Evolutionary conservation across 2,329 filamentous ascomycete genomes (phyloP).

Genomic region (Macroventuria anomochaeta): DNA sequence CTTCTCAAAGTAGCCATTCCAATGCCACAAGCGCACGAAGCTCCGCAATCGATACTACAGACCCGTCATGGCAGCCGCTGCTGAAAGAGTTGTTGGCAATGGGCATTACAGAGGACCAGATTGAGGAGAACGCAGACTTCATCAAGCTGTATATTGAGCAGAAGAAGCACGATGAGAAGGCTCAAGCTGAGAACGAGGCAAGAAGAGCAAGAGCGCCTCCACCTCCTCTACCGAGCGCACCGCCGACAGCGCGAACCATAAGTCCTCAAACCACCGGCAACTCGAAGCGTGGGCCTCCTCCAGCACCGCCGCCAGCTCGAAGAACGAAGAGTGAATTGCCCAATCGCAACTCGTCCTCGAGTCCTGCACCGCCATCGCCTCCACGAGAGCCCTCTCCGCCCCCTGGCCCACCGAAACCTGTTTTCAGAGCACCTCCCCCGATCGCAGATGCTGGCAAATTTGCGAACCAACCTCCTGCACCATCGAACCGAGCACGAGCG

Average conservation of each 20-base stretch:
- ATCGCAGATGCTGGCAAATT: slow-evolving; percentile 89
- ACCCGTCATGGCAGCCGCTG: slow-evolving; percentile 67
- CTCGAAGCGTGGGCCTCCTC: slow-evolving; percentile 67
- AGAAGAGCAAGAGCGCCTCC: slow-evolving; percentile 64
- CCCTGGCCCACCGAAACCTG: slow-evolving; percentile 63
- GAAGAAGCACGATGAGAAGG: slow-evolving; percentile 61
- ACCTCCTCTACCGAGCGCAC: slow-evolving; percentile 63
- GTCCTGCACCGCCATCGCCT: slow-evolving; percentile 65
- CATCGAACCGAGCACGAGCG: slow-evolving; percentile 58
- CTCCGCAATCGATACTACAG: slow-evolving; percentile 64
- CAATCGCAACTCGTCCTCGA: slow-evolving; percentile 57
- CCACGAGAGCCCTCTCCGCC: slow-evolving; percentile 76
- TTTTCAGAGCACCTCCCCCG: slow-evolving; percentile 85
- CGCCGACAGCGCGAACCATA: slow-evolving; percentile 52
- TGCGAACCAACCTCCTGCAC: slow-evolving; percentile 60
- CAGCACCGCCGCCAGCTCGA: slow-evolving; percentile 63
- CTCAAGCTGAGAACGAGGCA: slow-evolving; percentile 55
- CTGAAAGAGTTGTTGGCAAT: slow-evolving; percentile 67
- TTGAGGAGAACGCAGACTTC: slow-evolving; percentile 71
- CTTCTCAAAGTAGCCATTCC: slow-evolving; percentile 45
- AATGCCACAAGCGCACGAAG: slow-evolving; percentile 44
- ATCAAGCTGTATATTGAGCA: slow-evolving; percentile 72
- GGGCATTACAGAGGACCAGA: slow-evolving; percentile 73
- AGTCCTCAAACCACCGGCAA: slow-evolving; percentile 69
- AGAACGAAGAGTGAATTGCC: slow-evolving; percentile 53